These are phyloP conservation scores for Maudiozyma barnettii DNA, from an alignment of 805 yeast species.

Conservation along the genomic window DNA sequence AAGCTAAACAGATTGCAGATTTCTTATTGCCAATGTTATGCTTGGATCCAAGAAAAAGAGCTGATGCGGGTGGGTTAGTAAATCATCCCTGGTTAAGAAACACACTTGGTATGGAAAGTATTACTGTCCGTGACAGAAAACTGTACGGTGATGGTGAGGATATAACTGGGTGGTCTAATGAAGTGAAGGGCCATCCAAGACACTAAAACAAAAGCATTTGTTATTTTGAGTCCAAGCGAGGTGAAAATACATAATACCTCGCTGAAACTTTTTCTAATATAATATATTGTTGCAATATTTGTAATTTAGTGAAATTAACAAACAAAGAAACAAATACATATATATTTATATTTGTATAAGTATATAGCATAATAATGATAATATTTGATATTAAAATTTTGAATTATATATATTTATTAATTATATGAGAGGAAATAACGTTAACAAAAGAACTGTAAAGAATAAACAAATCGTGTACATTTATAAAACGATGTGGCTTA, in stretches of 20 bases:
- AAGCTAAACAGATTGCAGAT: conserved; percentile 64
- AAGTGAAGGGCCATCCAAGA: conserved; percentile 38
- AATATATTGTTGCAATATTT: no score
- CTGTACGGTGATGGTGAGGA: conserved; percentile 77
- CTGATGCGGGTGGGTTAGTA: conserved; percentile 93
- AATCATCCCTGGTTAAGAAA: conserved; percentile 78
- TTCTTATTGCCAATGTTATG: conserved; percentile 77
- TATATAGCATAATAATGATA: neutral
- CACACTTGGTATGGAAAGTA: conserved; percentile 65
- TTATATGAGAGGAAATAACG: no score
- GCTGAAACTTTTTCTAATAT: no score
- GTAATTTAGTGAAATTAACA: neutral
- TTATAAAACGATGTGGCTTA: no score
- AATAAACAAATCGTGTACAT: neutral
- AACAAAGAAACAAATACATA: neutral
- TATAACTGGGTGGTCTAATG: conserved; percentile 84
- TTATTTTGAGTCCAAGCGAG: no score
- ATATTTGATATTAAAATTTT: neutral
- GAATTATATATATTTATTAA: neutral
- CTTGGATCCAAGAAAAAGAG: conserved; percentile 69
- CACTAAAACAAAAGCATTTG: conserved; percentile 18
- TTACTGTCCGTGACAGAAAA: conserved; percentile 54
- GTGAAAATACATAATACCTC: no score
- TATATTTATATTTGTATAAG: neutral
- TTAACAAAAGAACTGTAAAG: neutral